Conservation (phyloP, 2,329 filamentous ascomycete genomes). For the Blastomyces parvus region DNA sequence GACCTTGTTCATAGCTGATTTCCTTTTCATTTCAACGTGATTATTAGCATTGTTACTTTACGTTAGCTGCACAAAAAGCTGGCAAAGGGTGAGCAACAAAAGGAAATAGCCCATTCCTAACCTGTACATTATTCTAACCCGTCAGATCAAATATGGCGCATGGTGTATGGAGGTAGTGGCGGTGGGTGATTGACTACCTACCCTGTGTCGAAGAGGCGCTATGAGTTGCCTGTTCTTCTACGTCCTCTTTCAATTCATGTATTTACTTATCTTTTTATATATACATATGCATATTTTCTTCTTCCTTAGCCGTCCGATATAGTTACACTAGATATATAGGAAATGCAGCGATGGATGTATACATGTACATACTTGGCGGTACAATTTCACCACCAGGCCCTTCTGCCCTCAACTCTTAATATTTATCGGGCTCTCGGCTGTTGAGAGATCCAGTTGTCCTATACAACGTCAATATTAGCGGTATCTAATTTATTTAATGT, state of each 20-base stretch:
- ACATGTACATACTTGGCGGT: not conserved
- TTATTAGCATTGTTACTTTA: not conserved
- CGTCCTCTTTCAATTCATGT: not conserved
- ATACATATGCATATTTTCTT: not conserved
- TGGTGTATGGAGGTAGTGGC: not conserved
- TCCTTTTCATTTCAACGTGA: not conserved
- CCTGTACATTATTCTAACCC: constrained; percentile 3
- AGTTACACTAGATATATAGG: not conserved
- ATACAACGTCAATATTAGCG: not conserved
- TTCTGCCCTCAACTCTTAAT: not conserved
- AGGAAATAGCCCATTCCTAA: not conserved
- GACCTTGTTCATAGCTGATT: not conserved
- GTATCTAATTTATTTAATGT: not conserved
- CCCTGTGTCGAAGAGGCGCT: not conserved
- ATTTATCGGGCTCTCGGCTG: not conserved
- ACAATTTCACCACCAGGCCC: not conserved
- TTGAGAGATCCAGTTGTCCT: no score
- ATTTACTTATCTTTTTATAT: not conserved
- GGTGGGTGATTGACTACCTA: not conserved
- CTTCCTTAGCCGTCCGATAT: not conserved
- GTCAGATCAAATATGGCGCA: not conserved
- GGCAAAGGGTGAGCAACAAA: not conserved
- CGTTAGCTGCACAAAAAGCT: not conserved
- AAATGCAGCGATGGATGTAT: not conserved
- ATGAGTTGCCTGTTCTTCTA: not conserved